Percentiles rank a stretch among this genome's conserved stretches.
These are phyloP conservation scores for Coniophora puteana DNA, from an alignment of 1,284 basidiomycete species.

Conservation along the genomic window DNA sequence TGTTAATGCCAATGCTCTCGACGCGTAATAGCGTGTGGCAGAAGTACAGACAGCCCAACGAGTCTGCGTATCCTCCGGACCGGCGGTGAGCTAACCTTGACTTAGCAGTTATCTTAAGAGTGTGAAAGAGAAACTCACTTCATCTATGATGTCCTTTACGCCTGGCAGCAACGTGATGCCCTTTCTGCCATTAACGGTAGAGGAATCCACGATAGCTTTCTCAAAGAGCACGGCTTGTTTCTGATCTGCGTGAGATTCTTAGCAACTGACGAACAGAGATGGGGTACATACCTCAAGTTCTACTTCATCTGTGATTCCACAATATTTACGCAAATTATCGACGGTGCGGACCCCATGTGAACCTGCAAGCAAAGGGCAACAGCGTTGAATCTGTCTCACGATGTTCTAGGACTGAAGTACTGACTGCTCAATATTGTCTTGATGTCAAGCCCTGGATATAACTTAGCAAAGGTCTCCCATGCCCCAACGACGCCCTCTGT, in stretches of 20 bases:
- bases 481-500: slow-evolving; percentile 72
- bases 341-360: slow-evolving; percentile 79
- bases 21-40: slow-evolving; percentile 58
- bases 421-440: slow-evolving; percentile 59
- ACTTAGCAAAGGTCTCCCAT: slow-evolving; percentile 63
- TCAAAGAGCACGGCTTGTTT: slow-evolving; percentile 66
- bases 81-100: slow-evolving; percentile 44
- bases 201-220: slow-evolving; percentile 56
- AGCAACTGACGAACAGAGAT: neutral
- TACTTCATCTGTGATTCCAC: slow-evolving; percentile 63
- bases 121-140: slow-evolving; percentile 31
- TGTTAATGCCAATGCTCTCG: slow-evolving; percentile 47
- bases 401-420: slow-evolving; percentile 13
- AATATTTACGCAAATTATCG: slow-evolving; percentile 73
- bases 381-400: slow-evolving; percentile 4
- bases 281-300: slow-evolving; percentile 57
- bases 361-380: slow-evolving; percentile 36
- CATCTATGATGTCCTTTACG: slow-evolving; percentile 47
- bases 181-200: slow-evolving; percentile 44
- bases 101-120: neutral
- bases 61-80: slow-evolving; percentile 43
- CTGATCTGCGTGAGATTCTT: slow-evolving; percentile 28
- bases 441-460: slow-evolving; percentile 63
- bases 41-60: slow-evolving; percentile 70
- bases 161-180: slow-evolving; percentile 67